Evolutionary conservation across 1,139 yeast genomes (phyloP).

Genomic region (Torulaspora pretoriensis): DNA sequence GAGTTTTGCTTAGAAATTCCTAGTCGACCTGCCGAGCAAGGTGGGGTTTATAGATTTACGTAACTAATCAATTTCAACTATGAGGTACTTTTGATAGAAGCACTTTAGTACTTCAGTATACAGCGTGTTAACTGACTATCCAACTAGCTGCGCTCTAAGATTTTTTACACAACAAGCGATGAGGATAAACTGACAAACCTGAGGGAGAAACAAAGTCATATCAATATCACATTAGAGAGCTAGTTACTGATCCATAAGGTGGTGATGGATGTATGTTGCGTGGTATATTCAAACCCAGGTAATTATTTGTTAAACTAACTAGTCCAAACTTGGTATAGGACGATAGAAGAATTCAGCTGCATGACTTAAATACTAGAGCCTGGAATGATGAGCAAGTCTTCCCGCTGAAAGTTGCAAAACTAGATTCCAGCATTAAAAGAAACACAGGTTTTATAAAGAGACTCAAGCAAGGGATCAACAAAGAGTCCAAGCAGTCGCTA

Average conservation of each 20-base stretch:
- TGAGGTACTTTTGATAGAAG: no score
- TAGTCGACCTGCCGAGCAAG: no score
- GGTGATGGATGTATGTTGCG: constrained; percentile 15
- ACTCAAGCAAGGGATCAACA: constrained; percentile 53
- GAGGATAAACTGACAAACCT: background rate
- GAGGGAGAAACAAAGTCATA: background rate
- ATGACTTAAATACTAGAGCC: constrained; percentile 45
- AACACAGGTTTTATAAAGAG: constrained; percentile 79
- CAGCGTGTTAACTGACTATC: no score
- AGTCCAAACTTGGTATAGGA: constrained; percentile 15
- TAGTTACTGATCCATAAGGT: background rate
- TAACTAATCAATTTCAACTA: no score
- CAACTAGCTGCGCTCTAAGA: background rate
- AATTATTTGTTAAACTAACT: background rate
- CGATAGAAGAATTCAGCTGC: constrained; percentile 40
- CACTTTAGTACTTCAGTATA: no score
- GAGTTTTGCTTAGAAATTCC: constrained; percentile 41
- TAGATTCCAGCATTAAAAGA: constrained; percentile 78
- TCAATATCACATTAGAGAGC: background rate
- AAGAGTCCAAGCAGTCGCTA: constrained; percentile 45
- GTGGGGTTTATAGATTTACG: no score
- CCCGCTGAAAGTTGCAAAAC: constrained; percentile 36
- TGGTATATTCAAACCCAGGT: background rate
- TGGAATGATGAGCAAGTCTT: constrained; percentile 48
- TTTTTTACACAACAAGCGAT: background rate